These are phyloP conservation scores for Fusarium stilboides DNA, from an alignment of 2,329 filamentous ascomycete species.

Conservation along the genomic window DNA sequence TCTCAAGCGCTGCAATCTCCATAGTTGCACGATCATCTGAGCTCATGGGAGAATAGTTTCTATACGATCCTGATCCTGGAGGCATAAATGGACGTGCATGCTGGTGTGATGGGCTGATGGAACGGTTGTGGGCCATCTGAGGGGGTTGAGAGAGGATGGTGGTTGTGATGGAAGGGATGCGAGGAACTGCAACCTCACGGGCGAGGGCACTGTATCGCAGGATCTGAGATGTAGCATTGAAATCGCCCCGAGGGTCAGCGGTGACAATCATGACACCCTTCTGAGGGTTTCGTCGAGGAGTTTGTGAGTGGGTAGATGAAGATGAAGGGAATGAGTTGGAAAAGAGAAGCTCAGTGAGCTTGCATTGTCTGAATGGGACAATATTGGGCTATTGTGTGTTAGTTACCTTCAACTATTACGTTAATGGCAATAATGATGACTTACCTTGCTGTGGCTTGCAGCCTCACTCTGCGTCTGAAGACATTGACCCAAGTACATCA, in stretches of 20 bases:
- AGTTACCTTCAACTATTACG: constrained; percentile 14
- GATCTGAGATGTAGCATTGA: constrained; percentile 97
- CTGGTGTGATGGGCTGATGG: constrained; percentile 54
- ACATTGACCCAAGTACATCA: constrained; percentile 99
- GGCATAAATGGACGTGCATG: constrained; percentile 60
- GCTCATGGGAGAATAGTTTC: constrained; percentile 60
- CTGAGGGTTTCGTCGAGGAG: constrained; percentile 77
- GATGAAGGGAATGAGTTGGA: constrained; percentile 87
- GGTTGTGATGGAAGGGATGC: constrained; percentile 85
- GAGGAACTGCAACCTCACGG: constrained; percentile 91
- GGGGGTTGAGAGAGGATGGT: constrained; percentile 69
- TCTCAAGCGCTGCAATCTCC: constrained; percentile 85
- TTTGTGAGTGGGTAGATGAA: constrained; percentile 57
- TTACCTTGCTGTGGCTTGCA: constrained; percentile 80
- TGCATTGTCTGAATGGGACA: constrained; percentile 86
- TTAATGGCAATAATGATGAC: constrained; percentile 7
- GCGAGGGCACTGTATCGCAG: constrained; percentile 94
- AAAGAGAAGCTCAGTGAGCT: constrained; percentile 87
- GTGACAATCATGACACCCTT: constrained; percentile 97
- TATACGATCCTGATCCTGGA: constrained; percentile 54
- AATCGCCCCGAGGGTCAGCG: constrained; percentile 92
- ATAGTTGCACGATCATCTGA: constrained; percentile 77
- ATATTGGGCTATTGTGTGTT: constrained; percentile 71
- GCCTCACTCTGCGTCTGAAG: constrained; percentile 93
- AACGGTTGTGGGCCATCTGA: constrained; percentile 43